Base-by-base conservation (phyloP, 139 green algal species). In the Helicosporidium sp. region DNA sequence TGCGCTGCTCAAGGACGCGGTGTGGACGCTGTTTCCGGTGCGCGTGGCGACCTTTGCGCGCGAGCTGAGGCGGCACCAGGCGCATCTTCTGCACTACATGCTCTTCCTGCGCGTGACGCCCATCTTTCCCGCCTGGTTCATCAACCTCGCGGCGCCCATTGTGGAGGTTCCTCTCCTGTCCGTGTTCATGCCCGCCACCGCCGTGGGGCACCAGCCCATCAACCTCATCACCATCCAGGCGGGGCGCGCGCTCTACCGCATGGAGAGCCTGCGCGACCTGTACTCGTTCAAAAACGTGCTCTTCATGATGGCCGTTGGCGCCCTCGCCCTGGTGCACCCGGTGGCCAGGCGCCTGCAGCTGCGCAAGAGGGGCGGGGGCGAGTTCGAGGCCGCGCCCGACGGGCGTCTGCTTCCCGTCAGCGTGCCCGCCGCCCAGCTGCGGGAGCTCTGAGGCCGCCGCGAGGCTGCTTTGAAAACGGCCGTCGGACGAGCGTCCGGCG, bases 81-180 rank as follows among this genome's bases (percentile, higher is more conserved):
- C 58, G 23, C 46, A 70, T 46, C 58, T 85, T 27, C 43, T 85
- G 20, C 66, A 63, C 56, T 85, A 86, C 61, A 73, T 83, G 36
- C 58, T 85, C 3, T 83, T 82, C 47, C 60, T 85, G 22, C 59
- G 74, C 4, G 52, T 79, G 13, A 77, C 62, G 12, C 52, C 41
- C 6, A 43, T 77, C 5, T 41, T 80, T 13, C 74, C 74, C 0
- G 68, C 70, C 46, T 69, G 61, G 54, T 74, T 85, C 49, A 62
- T 85, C 53, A 85, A 79, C 39, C 43, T 85, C 24, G 74, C 61
- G 7, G 63, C 56, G 13, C 76, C 76, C 12, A 62, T 85, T 27
- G 69, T 85, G 6, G 64, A 58, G 10, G 57, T 85, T 4, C 76
- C 75, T 16, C 65, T 78, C 37, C 24, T 25, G 17, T 43, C 46